Conservation (phyloP, 192 early-diverging fungal species). For the Phycomyces nitens region DNA sequence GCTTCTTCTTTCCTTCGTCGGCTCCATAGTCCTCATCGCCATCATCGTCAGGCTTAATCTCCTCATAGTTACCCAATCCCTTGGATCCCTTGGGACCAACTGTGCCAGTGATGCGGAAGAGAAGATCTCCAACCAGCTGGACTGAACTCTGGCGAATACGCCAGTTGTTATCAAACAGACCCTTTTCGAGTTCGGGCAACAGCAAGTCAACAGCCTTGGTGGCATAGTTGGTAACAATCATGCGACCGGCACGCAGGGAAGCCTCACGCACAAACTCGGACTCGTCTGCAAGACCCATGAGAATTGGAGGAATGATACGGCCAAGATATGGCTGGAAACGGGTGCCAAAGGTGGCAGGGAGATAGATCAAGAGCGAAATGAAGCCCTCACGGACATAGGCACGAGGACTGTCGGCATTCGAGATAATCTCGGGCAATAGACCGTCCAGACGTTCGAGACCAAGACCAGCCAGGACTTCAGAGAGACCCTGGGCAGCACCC, state of each 20-base stretch:
- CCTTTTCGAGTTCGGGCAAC: constrained; percentile 86
- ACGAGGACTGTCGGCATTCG: constrained; percentile 66
- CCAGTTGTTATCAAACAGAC: constrained; percentile 91
- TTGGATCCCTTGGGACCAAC: constrained; percentile 58
- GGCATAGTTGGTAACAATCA: constrained; percentile 90
- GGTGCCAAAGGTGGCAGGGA: constrained; percentile 92
- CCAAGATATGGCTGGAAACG: constrained; percentile 90
- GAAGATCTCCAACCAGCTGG: constrained; percentile 91
- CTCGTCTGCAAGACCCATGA: constrained; percentile 93
- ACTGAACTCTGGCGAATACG: constrained; percentile 93
- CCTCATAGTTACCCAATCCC: constrained; percentile 37
- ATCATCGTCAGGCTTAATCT: constrained; percentile 58
- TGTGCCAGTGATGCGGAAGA: constrained; percentile 89
- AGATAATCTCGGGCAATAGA: constrained; percentile 86
- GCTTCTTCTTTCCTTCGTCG: constrained; percentile 62
- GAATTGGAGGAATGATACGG: constrained; percentile 81
- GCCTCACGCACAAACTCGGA: constrained; percentile 89
- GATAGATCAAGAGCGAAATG: constrained; percentile 90
- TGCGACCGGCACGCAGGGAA: constrained; percentile 87
- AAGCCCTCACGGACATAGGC: constrained; percentile 93
- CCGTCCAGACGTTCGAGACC: constrained; percentile 82
- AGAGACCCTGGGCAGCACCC: constrained; percentile 96
- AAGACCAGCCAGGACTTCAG: constrained; percentile 87
- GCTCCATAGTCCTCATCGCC: constrained; percentile 57
- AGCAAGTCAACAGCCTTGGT: constrained; percentile 82